Conservation (phyloP, 192 early-diverging fungal genomes). For the Coemansia sp. region DNA sequence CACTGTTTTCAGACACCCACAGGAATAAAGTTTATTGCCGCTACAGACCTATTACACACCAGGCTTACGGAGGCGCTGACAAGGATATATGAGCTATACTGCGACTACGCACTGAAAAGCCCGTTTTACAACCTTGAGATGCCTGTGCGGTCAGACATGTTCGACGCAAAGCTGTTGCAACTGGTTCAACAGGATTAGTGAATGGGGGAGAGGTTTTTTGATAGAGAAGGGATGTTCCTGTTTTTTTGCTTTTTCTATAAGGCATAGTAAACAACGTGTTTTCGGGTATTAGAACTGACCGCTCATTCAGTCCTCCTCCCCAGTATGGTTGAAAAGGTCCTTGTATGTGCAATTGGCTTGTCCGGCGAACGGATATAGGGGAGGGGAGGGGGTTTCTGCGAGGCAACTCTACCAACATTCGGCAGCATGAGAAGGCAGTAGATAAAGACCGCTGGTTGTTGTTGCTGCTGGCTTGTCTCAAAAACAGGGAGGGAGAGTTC, state of each 20-base stretch:
- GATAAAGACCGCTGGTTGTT: no score
- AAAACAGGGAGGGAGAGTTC: no score
- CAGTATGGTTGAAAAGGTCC: no score
- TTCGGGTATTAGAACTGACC: no score
- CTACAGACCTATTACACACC: slow-evolving; percentile 77
- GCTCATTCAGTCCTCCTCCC: no score
- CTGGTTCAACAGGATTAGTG: slow-evolving; percentile 29
- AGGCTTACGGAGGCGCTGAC: slow-evolving; percentile 54
- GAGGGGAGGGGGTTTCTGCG: not conserved
- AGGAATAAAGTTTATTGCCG: slow-evolving; percentile 93
- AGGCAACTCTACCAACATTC: not conserved
- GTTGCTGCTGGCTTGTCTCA: no score
- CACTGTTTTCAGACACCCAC: slow-evolving; percentile 94
- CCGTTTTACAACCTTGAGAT: slow-evolving; percentile 99
- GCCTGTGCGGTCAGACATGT: slow-evolving; percentile 96
- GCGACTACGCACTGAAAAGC: slow-evolving; percentile 98
- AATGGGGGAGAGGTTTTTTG: not conserved
- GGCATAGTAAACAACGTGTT: no score
- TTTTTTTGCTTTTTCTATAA: no score
- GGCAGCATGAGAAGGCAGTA: not conserved
- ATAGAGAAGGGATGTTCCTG: not conserved
- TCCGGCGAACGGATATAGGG: not conserved
- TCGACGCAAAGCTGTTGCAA: slow-evolving; percentile 74
- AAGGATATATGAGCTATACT: slow-evolving; percentile 87
- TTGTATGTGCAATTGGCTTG: not conserved